These are phyloP conservation scores for Phyllosticta ampelicida DNA, from an alignment of 2,329 filamentous ascomycete species.

Conservation along the genomic window DNA sequence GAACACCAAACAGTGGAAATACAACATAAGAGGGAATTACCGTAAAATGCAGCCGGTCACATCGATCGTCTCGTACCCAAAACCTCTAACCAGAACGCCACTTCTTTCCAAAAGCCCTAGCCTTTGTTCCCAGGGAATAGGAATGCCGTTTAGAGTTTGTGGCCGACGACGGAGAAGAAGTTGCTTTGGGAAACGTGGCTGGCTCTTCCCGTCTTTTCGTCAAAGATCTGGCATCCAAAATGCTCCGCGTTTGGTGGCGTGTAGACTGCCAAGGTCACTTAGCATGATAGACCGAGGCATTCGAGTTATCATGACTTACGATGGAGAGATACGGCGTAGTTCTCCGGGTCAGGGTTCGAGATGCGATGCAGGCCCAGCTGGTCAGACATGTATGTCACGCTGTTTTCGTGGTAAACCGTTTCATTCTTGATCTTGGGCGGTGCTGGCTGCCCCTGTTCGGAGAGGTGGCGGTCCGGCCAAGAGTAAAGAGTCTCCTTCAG, in stretches of 20 bases:
- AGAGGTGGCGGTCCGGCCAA: slow-evolving; percentile 47
- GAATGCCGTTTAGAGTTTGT: slow-evolving; percentile 15
- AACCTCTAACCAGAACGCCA: not conserved
- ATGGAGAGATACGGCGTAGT: slow-evolving; percentile 78
- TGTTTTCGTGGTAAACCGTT: slow-evolving; percentile 56
- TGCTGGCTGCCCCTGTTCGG: slow-evolving; percentile 35
- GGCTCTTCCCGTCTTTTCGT: slow-evolving; percentile 62
- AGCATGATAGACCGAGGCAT: not conserved
- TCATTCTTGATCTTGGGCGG: slow-evolving; percentile 57
- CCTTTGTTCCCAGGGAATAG: not conserved
- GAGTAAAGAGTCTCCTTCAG: slow-evolving; percentile 73
- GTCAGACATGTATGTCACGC: slow-evolving; percentile 86
- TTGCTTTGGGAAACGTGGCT: slow-evolving; percentile 60
- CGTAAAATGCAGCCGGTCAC: not conserved
- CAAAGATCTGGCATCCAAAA: slow-evolving; percentile 72
- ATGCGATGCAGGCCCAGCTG: slow-evolving; percentile 76
- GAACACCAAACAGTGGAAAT: not conserved
- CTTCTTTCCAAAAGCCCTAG: not conserved
- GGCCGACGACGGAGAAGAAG: slow-evolving; percentile 54
- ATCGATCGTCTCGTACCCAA: not conserved
- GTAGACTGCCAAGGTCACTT: slow-evolving; percentile 45
- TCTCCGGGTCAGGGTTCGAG: slow-evolving; percentile 57
- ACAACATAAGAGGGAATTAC: not conserved
- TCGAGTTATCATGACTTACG: slow-evolving; percentile 32
- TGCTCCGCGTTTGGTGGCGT: slow-evolving; percentile 82